phyloP scores from a whole-genome alignment of 257 asterid species.

The Capsicum rhomboideum region DNA sequence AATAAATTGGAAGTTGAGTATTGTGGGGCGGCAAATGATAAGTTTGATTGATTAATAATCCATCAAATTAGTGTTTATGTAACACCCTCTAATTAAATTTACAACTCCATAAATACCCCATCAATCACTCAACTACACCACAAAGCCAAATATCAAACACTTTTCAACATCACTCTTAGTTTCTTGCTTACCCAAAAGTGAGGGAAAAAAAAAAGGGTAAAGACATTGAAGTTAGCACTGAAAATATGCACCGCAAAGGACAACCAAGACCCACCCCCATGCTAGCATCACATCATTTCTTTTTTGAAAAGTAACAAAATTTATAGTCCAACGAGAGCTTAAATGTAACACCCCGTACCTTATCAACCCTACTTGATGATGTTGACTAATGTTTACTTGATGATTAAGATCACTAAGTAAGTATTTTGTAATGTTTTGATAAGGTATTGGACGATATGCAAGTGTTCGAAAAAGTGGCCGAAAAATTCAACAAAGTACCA shows the following conservation, averaged over 20 bases:
- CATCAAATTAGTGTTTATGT: neutral
- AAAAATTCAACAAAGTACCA: too few species aligned
- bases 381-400: too few species aligned
- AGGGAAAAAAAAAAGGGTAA: constrained; percentile 34
- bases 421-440: too few species aligned
- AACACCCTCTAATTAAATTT: neutral
- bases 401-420: too few species aligned
- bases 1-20: neutral
- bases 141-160: constrained; percentile 1
- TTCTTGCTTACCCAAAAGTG: neutral
- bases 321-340: too few species aligned
- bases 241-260: constrained; percentile 44
- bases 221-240: constrained; percentile 41
- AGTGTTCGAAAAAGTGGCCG: too few species aligned
- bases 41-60: neutral
- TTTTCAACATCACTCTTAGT: neutral
- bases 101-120: constrained; percentile 36
- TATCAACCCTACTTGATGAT: too few species aligned
- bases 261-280: constrained; percentile 70
- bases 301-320: too few species aligned
- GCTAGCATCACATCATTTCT: too few species aligned
- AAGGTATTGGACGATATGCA: too few species aligned
- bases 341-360: too few species aligned
- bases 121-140: neutral
- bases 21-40: neutral